Evolutionary conservation across 2,329 filamentous ascomycete genomes (phyloP), one percentile per base, ranked within the genome.

Genomic region (Colletotrichum horii): DNA sequence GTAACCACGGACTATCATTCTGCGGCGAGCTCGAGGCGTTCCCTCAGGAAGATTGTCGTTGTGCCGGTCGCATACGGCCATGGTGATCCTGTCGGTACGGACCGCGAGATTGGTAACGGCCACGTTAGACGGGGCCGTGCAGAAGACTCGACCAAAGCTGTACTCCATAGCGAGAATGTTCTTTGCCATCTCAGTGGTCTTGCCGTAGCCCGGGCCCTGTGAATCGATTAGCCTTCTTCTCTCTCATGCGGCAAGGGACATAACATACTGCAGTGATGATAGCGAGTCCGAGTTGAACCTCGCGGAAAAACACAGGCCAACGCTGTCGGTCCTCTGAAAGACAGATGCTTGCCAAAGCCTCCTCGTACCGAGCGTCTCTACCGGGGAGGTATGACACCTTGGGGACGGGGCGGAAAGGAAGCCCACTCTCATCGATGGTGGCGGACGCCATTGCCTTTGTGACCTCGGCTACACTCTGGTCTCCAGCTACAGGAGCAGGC

Each of bases 61-160:
- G 48, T 58, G 52, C 7, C 30, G 15, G 8, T 24, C n/a, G 36
- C 30, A 8, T 8, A 73, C 66, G 8, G 14, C 22, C 4, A 15
- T 7, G 15, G 32, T 19, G 15, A 62, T 52, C 6, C 6, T 16
- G 15, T 74, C 28, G 19, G 67, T 1, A 3, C 74, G 71, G 24
- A 74, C 43, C 15, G 77, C 66, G n/a, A 80, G 76, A 75, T 80
- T 79, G 69, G 69, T 66, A 4, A 78, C 69, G 5, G 77, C 70
- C 7, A 74, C 69, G 43, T 78, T 56, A 3, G 75, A 78, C 4
- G 78, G 78, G 4, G 65, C 79, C 16, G 68, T 74, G 28, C 68
- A 73, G 19, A 69, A 75, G 6, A 80, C 43, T 2, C 30, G 14
- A 1, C 76, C 78, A 2, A 79, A 16, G 1, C 24, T 76, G 16